Conservation (phyloP, 306 rosid genomes). For the Cyclanthera cordifolia region DNA sequence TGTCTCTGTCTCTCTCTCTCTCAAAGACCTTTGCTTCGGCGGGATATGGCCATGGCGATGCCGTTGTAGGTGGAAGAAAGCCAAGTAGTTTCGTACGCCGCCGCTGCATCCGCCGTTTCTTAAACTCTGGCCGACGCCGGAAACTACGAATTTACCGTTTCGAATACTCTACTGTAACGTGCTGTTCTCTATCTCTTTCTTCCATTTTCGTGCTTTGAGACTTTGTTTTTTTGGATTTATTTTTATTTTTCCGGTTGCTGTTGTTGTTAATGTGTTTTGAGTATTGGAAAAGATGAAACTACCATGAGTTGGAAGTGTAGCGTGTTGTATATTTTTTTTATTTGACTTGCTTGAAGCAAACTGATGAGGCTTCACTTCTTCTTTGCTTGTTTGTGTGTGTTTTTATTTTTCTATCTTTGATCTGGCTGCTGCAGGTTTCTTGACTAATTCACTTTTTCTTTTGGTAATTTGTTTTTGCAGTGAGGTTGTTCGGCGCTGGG, state of each 20-base stretch:
- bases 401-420: neutral
- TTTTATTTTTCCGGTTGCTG: neutral
- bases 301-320: neutral
- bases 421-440: slow-evolving; percentile 3
- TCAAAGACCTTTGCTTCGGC: slow-evolving; percentile 7
- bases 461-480: slow-evolving; percentile 8
- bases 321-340: neutral
- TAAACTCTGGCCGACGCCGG: neutral
- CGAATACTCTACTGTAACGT: slow-evolving; percentile 4
- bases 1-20: neutral
- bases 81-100: neutral
- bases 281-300: slow-evolving; percentile 1
- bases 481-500: neutral
- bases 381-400: neutral
- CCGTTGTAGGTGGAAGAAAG: neutral
- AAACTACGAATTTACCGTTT: neutral
- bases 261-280: neutral
- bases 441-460: neutral
- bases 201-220: neutral
- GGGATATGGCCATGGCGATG: slow-evolving; percentile 6
- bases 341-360: slow-evolving; percentile 12
- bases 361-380: neutral
- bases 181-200: neutral
- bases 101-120: neutral
- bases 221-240: neutral